Evolutionary conservation across 306 rosid genomes (phyloP).

Genomic region (Lupinus albus): DNA sequence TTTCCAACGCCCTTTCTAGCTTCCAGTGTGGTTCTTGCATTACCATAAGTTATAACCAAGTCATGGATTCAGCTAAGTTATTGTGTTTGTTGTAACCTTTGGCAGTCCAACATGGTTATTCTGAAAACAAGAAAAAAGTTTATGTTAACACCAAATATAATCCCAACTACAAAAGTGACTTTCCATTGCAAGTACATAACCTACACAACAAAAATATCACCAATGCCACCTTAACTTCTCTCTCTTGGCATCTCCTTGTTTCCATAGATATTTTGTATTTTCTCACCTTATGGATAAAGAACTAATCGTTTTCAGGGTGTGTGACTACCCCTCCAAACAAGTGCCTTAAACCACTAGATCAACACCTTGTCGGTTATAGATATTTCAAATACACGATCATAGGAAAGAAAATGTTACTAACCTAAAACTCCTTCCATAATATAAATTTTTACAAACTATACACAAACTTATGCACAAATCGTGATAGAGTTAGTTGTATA

Average conservation of each 20-base stretch:
- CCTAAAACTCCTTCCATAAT: not conserved
- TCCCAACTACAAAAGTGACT: not conserved
- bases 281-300: no score
- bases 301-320: no score
- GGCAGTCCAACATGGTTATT: not conserved
- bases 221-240: not conserved
- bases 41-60: constrained; percentile 92
- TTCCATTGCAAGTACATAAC: no score
- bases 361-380: no score
- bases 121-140: not conserved
- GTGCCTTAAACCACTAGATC: no score
- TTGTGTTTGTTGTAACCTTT: not conserved
- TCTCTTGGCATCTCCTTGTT: not conserved
- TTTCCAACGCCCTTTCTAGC: constrained; percentile 96
- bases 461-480: not conserved
- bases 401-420: not conserved
- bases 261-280: not conserved
- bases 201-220: not conserved
- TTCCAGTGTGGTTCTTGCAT: constrained; percentile 92
- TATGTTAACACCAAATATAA: not conserved
- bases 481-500: not conserved
- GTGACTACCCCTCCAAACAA: no score
- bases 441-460: not conserved
- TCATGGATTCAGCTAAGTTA: no score
- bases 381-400: not conserved